Conservation (phyloP, 225 moss, liverwort and hornwort species). For the Pseudisothecium myosuroides region DNA sequence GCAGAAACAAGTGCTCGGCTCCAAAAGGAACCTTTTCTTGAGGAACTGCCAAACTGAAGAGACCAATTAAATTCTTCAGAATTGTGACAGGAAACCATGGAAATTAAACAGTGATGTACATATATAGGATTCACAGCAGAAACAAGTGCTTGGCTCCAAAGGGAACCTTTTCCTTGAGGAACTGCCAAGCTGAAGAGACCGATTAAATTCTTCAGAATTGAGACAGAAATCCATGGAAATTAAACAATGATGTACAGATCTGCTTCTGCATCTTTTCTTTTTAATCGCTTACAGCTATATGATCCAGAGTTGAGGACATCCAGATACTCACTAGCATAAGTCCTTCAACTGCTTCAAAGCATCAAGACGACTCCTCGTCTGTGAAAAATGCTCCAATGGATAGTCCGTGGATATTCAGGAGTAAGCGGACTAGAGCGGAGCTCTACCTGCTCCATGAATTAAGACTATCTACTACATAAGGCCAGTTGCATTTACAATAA, state of each 20-base stretch:
- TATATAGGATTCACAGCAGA: too few relatives aligned
- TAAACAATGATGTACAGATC: not conserved
- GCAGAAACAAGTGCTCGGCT: not conserved
- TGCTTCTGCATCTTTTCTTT: not conserved
- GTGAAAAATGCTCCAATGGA: not conserved
- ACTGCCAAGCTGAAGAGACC: not conserved
- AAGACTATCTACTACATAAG: not conserved
- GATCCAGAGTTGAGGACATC: not conserved
- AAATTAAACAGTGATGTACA: not conserved
- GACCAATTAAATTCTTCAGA: not conserved
- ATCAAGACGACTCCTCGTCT: not conserved
- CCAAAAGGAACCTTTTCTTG: not conserved
- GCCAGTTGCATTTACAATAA: not conserved
- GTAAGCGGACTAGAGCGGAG: not conserved
- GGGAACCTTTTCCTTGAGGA: too few relatives aligned
- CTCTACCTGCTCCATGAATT: not conserved
- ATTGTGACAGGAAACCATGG: not conserved
- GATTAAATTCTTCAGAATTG: not conserved
- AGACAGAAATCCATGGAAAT: not conserved
- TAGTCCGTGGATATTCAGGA: not conserved
- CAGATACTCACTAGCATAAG: not conserved
- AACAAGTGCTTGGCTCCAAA: too few relatives aligned
- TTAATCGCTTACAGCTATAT: not conserved
- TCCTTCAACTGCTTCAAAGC: not conserved
- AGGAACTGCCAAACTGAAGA: not conserved